Conservation (phyloP, 2,329 filamentous ascomycete genomes). For the Polychaeton citri region DNA sequence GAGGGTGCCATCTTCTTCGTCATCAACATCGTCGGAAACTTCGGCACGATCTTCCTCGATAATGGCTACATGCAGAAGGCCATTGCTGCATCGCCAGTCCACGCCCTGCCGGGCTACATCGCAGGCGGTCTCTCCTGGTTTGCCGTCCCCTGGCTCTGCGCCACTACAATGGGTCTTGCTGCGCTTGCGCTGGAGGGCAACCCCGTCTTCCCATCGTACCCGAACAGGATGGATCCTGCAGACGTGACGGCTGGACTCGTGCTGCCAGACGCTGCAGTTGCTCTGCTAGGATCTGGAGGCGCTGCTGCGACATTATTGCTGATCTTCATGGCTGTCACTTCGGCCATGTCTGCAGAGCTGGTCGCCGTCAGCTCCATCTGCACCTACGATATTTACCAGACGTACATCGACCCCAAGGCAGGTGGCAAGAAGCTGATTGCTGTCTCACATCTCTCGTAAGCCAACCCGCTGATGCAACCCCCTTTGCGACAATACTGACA, state of each 20-base stretch:
- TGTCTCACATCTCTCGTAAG: constrained; percentile 49
- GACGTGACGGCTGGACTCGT: constrained; percentile 77
- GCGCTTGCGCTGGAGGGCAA: constrained; percentile 67
- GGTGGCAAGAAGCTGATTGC: constrained; percentile 65
- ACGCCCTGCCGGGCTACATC: constrained; percentile 79
- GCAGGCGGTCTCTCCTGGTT: constrained; percentile 83
- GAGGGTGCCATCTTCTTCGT: constrained; percentile 83
- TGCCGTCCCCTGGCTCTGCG: constrained; percentile 79
- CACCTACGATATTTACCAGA: constrained; percentile 81
- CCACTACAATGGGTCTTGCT: constrained; percentile 76
- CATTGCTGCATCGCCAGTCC: constrained; percentile 72
- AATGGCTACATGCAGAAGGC: constrained; percentile 78
- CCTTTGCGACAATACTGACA: background rate
- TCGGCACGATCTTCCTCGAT: constrained; percentile 72
- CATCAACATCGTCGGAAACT: constrained; percentile 67
- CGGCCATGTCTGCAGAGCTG: constrained; percentile 66
- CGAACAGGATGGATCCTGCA: constrained; percentile 53
- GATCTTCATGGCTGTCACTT: constrained; percentile 84
- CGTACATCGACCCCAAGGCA: constrained; percentile 68
- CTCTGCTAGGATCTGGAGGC: constrained; percentile 67
- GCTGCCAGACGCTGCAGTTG: constrained; percentile 72
- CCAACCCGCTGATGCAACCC: no score
- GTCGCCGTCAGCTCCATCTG: constrained; percentile 81
- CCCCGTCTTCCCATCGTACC: constrained; percentile 59
- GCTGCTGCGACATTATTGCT: constrained; percentile 67